Percentiles rank a stretch among this genome's conserved stretches.
Conservation (phyloP, 2,329 filamentous ascomycete genomes). For the Ceratocystis cubensis region DNA sequence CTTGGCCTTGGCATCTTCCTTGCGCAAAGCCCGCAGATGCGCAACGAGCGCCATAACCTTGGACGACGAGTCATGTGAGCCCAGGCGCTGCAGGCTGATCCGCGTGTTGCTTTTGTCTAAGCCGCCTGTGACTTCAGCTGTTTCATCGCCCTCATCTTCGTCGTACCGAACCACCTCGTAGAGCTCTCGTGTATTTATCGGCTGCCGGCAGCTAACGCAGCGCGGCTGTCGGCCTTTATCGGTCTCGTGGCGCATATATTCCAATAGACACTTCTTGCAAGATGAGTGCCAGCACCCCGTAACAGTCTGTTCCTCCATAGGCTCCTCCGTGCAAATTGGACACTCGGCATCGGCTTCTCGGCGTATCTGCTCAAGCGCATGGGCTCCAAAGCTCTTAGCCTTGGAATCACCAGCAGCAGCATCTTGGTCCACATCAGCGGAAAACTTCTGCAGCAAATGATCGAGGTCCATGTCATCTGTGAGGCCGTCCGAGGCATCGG, state of each 20-base stretch:
- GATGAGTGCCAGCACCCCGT: constrained; percentile 97
- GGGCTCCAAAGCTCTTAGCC: constrained; percentile 55
- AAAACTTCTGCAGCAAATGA: constrained; percentile 73
- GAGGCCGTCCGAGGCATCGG: constrained; percentile 67
- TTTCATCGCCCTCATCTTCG: constrained; percentile 29
- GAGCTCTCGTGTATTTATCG: constrained; percentile 68
- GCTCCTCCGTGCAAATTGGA: constrained; percentile 87
- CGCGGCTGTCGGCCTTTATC: constrained; percentile 62
- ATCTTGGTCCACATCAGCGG: constrained; percentile 50
- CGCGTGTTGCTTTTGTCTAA: constrained; percentile 30
- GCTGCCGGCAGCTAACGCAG: constrained; percentile 83
- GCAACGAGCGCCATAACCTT: constrained; percentile 73
- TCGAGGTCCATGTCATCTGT: constrained; percentile 94
- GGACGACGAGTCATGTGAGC: constrained; percentile 60
- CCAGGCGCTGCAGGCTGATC: constrained; percentile 49
- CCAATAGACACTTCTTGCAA: constrained; percentile 83
- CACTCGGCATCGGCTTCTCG: constrained; percentile 82
- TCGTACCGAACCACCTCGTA: constrained; percentile 86
- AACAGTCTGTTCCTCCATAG: constrained; percentile 87
- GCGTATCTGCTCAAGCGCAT: constrained; percentile 82
- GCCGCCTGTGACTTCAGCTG: background rate
- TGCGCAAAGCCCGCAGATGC: constrained; percentile 58
- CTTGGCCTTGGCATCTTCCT: constrained; percentile 57
- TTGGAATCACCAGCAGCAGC: constrained; percentile 32
- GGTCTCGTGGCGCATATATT: constrained; percentile 77